Percentiles rank a stretch among this genome's conserved stretches.
phyloP scores from a whole-genome alignment of 192 early-diverging fungal genomes.

The Phycomyces blakesleeanus region DNA sequence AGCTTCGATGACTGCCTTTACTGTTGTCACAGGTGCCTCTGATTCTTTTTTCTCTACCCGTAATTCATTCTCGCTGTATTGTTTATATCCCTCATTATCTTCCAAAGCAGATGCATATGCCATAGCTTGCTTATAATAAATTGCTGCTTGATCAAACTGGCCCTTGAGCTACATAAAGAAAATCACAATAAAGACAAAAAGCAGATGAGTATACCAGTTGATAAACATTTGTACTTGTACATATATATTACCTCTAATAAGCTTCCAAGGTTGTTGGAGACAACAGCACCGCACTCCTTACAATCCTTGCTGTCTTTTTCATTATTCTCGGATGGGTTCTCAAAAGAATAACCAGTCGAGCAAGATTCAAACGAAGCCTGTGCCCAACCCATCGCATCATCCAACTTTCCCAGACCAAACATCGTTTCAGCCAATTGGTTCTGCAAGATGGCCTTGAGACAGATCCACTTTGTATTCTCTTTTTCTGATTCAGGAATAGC shows the following conservation, averaged over 20 bases:
- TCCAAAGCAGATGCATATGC: conserved; percentile 30
- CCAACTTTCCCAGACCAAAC: conserved; percentile 39
- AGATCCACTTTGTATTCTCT: conserved; percentile 26
- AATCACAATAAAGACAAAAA: not conserved
- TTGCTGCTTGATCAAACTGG: conserved; percentile 34
- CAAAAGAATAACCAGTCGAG: conserved; percentile 25
- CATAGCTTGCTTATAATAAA: conserved; percentile 39
- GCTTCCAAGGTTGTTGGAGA: conserved; percentile 45
- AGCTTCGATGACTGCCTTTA: not conserved
- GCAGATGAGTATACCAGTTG: too few species aligned
- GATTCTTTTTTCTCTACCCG: conserved; percentile 6
- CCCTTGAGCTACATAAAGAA: conserved; percentile 34
- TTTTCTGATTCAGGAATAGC: conserved; percentile 9
- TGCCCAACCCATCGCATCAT: conserved; percentile 55
- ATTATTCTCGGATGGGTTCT: not conserved
- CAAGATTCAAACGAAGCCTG: conserved; percentile 46
- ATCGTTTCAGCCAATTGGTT: conserved; percentile 51
- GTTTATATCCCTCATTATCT: conserved; percentile 32
- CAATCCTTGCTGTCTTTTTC: conserved; percentile 35
- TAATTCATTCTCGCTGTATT: conserved; percentile 15
- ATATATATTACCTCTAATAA: conserved; percentile 42
- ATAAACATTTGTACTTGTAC: not conserved
- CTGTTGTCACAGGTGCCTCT: not conserved
- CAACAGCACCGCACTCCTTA: conserved; percentile 52
- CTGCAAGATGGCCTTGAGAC: conserved; percentile 48